Base-by-base conservation (phyloP, 306 rosid species). In the Fragaria nilgerrensis region DNA sequence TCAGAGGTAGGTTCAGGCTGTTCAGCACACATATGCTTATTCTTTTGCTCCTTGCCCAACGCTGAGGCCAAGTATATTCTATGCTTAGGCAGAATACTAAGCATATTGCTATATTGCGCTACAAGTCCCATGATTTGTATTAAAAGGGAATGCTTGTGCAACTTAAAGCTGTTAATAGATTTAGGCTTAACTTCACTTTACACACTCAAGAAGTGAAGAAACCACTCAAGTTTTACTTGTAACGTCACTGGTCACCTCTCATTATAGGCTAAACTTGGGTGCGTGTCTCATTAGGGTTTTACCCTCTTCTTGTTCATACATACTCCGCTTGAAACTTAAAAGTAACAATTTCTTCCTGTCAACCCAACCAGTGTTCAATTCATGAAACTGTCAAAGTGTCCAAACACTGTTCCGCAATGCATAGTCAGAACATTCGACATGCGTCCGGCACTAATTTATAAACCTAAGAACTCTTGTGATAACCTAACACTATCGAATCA, bases 31-130 rank as follows among this genome's bases (percentile, higher is more conserved):
- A 17, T 16, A 34, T 64, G 48, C 70, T 36, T 32, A 65, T 16
- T 32, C 25, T 65, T 44, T 32, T 78, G 66, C 41, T 61, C 14
- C 81, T 64, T 70, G 37, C 71, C 64, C 9, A 9, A 4, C 23
- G 8, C 2, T 13, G 44, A 71, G 72, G 71, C 23, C 8, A 78
- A 61, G 50, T 27, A 70, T 34, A 78, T 78, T 61, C 71, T 36
- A 70, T 58, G 49, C 81, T 70, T 69, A 3, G 25, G 29, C 17
- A 17, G 9, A 17, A 27, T 39, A 56, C 61, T 29, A 37, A 27
- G 68, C 52, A 55, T 68, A 41, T 68, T 55, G 34, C 64, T 53
- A 50, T 53, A 16, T 55, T 16, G 20, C 44, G 2, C 53, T 7
- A 25, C 73, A 22, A 22, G 20, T 23, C 1, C 12, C n/a, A 44